Percentiles rank a stretch among this genome's conserved stretches.
Conservation (phyloP, 257 asterid species). For the Capsicum baccatum region DNA sequence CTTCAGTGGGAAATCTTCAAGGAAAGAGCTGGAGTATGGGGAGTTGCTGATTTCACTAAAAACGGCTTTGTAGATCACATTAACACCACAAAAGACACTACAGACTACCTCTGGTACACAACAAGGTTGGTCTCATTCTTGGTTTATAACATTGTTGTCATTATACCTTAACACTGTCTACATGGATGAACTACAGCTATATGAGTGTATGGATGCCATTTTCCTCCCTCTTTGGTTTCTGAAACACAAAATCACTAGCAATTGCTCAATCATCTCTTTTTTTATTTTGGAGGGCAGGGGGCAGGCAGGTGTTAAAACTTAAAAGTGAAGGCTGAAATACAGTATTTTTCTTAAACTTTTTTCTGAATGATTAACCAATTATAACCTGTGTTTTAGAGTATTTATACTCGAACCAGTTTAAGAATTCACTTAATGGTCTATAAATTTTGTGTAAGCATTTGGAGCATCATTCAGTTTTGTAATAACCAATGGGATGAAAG, state of each 20-base stretch:
- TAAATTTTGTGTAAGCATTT: background rate
- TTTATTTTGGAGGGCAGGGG: background rate
- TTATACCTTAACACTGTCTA: background rate
- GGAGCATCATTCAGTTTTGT: background rate
- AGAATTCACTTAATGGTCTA: background rate
- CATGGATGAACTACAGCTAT: constrained; percentile 5
- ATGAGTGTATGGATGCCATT: constrained; percentile 20
- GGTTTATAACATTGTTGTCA: background rate
- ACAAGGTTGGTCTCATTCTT: constrained; percentile 61
- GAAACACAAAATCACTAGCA: background rate
- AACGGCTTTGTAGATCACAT: constrained; percentile 81
- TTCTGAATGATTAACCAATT: background rate
- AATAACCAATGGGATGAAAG: constrained; percentile 2
- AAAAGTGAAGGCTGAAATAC: background rate
- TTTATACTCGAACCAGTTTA: background rate
- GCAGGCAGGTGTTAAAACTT: background rate
- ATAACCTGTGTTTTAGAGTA: background rate
- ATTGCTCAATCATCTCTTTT: constrained; percentile 3
- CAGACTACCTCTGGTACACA: constrained; percentile 90
- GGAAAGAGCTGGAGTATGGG: constrained; percentile 84
- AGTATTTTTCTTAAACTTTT: background rate
- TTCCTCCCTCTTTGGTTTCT: constrained; percentile 1
- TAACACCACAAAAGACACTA: constrained; percentile 82
- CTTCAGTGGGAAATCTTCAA: constrained; percentile 74
- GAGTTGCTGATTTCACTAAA: constrained; percentile 64